Evolutionary conservation across 768 basidiomycete species (phyloP), one percentile per base, ranked within the genome.

Genomic region (Termitomyces sp.): DNA sequence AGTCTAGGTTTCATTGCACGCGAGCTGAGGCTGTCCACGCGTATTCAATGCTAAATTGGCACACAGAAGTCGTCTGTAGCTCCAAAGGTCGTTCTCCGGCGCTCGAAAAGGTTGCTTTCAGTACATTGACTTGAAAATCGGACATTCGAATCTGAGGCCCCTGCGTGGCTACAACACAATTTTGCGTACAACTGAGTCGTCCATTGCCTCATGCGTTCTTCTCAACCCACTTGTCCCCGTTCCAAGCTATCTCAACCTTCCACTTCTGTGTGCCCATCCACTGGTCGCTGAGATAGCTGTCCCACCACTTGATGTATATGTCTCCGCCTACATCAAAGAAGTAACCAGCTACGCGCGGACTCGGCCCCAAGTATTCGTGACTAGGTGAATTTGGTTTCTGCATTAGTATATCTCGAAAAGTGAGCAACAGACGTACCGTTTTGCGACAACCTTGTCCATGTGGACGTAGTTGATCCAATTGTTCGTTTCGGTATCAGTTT

Each of bases 351-450:
- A 80, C 73, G 20, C 78, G 71, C 35, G 79, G 78, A 65, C 76
- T 77, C 3, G 79, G 78, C 1, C 79, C 78, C 11, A 81, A 68
- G 63, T 74, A 78, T 63, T 81, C 79, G 58, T 81, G 78, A 56
- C 79, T 81, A 54, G 11, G 40, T 39, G 3, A 7, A 33, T 55
- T 28, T 39, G n/a, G 56, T 6, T 22, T 35, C 20, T 12, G 28
- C 13, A 49, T 48, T 9, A 49, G 18, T 12, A 36, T 12, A 38
- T 32, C 20, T 1, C 4, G 35, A 32, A 22, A 13, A 15, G 24
- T 33, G 32, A 52, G 52, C 11, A 55, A 35, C 22, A 16, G 24
- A 64, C 71, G 22, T 58, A 75, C 75, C 74, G 67, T 57, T 71
- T 71, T 22, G 69, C 67, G 22, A 69, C 62, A 20, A 79, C 64